phyloP scores from a whole-genome alignment of 352 stramenopile species.

The Vaucheria bursata region DNA sequence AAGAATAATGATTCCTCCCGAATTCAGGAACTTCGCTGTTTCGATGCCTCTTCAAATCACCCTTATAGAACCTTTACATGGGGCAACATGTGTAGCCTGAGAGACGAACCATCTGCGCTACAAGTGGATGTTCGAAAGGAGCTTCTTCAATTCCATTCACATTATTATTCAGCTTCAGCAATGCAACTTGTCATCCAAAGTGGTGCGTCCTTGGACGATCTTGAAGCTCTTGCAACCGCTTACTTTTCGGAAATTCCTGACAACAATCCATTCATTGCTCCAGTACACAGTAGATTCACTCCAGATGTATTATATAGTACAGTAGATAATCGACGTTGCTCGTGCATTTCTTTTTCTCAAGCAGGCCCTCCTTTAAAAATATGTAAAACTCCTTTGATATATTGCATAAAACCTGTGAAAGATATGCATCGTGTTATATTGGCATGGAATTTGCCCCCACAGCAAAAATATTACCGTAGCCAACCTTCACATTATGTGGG shows the following conservation, averaged over 20 bases:
- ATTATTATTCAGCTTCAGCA: slow-evolving; percentile 36
- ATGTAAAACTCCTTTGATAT: too few species aligned
- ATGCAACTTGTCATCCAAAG: slow-evolving; percentile 44
- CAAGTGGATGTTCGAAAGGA: slow-evolving; percentile 30
- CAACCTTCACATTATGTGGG: slow-evolving; percentile 48
- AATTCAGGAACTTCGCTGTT: not conserved
- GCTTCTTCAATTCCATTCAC: slow-evolving; percentile 32
- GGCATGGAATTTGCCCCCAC: slow-evolving; percentile 34
- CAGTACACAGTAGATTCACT: too few species aligned
- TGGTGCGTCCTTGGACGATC: slow-evolving; percentile 19
- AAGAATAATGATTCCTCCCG: slow-evolving; percentile 49
- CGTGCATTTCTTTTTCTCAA: not conserved
- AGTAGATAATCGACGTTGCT: not conserved
- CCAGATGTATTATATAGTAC: not conserved
- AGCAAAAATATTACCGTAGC: slow-evolving; percentile 31
- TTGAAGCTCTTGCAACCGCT: slow-evolving; percentile 30
- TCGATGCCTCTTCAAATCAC: not conserved
- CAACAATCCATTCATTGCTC: too few species aligned
- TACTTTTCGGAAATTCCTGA: slow-evolving; percentile 20
- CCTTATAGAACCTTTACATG: slow-evolving; percentile 60
- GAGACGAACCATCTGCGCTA: slow-evolving; percentile 20
- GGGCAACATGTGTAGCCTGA: slow-evolving; percentile 57
- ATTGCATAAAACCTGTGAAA: slow-evolving; percentile 35
- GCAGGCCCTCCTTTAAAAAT: slow-evolving; percentile 25
- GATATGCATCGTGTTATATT: slow-evolving; percentile 37